Evolutionary conservation across 2,329 filamentous ascomycete species (phyloP).

Genomic region (Aspergillus sp.): DNA sequence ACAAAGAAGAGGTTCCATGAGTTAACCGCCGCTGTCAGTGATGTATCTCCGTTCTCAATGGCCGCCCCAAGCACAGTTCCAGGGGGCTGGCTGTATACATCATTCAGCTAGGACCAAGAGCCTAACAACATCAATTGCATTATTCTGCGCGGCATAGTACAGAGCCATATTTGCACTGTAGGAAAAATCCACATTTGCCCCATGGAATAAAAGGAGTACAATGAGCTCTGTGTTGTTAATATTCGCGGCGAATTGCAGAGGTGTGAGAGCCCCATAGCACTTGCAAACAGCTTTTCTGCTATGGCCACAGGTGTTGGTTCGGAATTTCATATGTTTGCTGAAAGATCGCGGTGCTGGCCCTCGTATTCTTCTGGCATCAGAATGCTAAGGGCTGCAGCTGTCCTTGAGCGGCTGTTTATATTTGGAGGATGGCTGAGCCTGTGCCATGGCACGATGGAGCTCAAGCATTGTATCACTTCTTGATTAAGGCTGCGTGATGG

Average conservation of each 20-base stretch:
- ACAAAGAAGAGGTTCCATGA: neutral
- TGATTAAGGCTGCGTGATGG: neutral
- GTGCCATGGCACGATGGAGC: constrained; percentile 9
- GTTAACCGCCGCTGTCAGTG: neutral
- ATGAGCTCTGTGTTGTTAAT: constrained; percentile 1
- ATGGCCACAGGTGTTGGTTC: constrained; percentile 13
- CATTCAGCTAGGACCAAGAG: constrained; percentile 10
- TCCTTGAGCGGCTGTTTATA: constrained; percentile 7
- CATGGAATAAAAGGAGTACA: constrained; percentile 6
- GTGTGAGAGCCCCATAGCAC: constrained; percentile 2
- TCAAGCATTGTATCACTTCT: constrained; percentile 5
- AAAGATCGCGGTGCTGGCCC: constrained; percentile 7
- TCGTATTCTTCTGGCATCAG: constrained; percentile 10
- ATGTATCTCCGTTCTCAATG: neutral
- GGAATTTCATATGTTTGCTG: constrained; percentile 9
- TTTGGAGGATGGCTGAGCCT: constrained; percentile 3
- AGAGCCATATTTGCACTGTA: neutral
- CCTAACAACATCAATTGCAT: constrained; percentile 1
- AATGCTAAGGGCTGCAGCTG: constrained; percentile 8
- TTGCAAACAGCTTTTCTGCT: constrained; percentile 9
- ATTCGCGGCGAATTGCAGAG: neutral
- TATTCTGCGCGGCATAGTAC: neutral
- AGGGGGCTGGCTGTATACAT: constrained; percentile 1
- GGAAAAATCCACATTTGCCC: constrained; percentile 6
- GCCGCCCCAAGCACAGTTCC: constrained; percentile 3